Conservation (phyloP, 805 yeast genomes). For the Kazachstania kunashirensis region DNA sequence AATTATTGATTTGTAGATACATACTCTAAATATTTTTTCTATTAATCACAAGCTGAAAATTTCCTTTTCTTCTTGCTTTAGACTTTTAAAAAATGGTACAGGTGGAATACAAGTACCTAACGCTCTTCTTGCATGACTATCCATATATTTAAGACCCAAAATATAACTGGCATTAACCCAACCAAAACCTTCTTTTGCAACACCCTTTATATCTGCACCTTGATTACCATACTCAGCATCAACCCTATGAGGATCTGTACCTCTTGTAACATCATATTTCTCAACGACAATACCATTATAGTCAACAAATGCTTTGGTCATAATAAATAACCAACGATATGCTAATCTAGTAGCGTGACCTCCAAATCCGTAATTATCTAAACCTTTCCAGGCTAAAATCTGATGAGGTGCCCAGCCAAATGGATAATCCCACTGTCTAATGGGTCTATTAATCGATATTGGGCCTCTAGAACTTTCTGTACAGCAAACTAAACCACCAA, state of each 20-base stretch:
- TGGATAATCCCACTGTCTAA: constrained; percentile 97
- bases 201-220: constrained; percentile 86
- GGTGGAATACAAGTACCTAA: constrained; percentile 76
- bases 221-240: constrained; percentile 97
- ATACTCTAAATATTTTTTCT: background rate
- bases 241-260: constrained; percentile 79
- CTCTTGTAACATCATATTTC: constrained; percentile 81
- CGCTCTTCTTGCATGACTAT: constrained; percentile 59
- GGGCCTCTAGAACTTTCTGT: constrained; percentile 66
- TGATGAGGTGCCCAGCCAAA: constrained; percentile 99
- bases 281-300: constrained; percentile 93
- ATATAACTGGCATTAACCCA: constrained; percentile 92
- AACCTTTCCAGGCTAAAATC: constrained; percentile 85
- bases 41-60: constrained; percentile 24
- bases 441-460: constrained; percentile 61
- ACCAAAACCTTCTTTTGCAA: constrained; percentile 93
- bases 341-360: constrained; percentile 60
- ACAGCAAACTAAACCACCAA: constrained; percentile 86
- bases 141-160: constrained; percentile 59
- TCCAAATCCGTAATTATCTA: constrained; percentile 57
- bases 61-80: constrained; percentile 35
- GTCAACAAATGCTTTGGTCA: constrained; percentile 84
- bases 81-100: constrained; percentile 42
- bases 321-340: constrained; percentile 81
- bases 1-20: background rate